Conservation (phyloP, 1,139 yeast species). For the Geotrichum cucujoidarum region DNA sequence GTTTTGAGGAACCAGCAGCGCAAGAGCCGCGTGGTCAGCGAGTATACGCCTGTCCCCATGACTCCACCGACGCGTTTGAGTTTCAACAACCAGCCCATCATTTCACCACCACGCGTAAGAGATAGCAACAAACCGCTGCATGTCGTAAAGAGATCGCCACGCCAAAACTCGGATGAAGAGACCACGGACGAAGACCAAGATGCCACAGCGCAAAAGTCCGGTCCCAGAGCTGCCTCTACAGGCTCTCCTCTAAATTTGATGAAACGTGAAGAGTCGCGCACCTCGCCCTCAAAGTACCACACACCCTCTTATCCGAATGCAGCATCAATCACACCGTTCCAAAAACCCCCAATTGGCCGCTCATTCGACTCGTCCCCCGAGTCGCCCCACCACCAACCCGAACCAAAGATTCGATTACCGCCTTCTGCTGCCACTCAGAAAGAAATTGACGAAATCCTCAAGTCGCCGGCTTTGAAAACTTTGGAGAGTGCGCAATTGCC, state of each 20-base stretch:
- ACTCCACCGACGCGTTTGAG: background rate
- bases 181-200: background rate
- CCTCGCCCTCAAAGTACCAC: background rate
- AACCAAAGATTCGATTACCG: background rate
- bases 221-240: slow-evolving; percentile 10
- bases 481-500: background rate
- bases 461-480: slow-evolving; percentile 9
- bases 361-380: background rate
- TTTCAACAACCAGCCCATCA: background rate
- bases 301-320: background rate
- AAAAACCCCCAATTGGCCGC: background rate
- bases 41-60: slow-evolving; percentile 15
- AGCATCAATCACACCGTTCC: background rate
- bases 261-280: slow-evolving; percentile 1
- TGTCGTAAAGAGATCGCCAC: background rate
- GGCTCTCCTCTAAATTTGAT: slow-evolving; percentile 8
- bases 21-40: slow-evolving; percentile 15
- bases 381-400: background rate
- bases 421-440: background rate
- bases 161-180: background rate
- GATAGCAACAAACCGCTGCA: background rate
- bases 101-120: background rate
- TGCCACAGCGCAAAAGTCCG: background rate
- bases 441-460: background rate
- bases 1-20: background rate